phyloP scores from a whole-genome alignment of 2,329 filamentous ascomycete species.

The Beauveria medogensis region DNA sequence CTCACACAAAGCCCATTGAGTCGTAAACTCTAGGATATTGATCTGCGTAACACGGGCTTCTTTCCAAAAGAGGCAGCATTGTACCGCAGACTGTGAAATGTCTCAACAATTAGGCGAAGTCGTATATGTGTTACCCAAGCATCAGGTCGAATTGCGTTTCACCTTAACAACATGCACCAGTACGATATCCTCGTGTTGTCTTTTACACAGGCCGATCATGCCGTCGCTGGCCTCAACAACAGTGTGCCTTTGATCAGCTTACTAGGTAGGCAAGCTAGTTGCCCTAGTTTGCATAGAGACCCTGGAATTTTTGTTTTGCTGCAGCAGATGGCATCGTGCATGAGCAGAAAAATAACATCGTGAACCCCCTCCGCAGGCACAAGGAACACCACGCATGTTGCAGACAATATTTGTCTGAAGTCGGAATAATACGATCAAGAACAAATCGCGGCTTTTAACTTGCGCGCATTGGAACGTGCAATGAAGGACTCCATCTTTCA shows the following conservation, averaged over 20 bases:
- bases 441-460: neutral
- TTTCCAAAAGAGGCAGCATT: neutral
- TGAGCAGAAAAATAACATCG: neutral
- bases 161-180: neutral
- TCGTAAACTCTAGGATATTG: neutral
- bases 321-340: neutral
- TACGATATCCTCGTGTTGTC: neutral
- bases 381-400: neutral
- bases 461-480: neutral
- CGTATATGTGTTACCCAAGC: neutral
- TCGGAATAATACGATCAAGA: neutral
- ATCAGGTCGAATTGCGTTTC: neutral
- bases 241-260: neutral
- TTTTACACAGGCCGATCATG: neutral
- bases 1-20: neutral
- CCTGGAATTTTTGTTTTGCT: neutral
- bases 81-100: neutral
- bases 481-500: neutral
- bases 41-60: neutral
- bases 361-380: neutral
- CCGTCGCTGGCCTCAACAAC: neutral
- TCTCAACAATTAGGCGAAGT: slow-evolving; percentile 2
- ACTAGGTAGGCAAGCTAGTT: neutral
- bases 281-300: neutral
- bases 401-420: neutral